phyloP scores from a whole-genome alignment of 495 filamentous ascomycete genomes.

The Penicillium cosmopolitanum region DNA sequence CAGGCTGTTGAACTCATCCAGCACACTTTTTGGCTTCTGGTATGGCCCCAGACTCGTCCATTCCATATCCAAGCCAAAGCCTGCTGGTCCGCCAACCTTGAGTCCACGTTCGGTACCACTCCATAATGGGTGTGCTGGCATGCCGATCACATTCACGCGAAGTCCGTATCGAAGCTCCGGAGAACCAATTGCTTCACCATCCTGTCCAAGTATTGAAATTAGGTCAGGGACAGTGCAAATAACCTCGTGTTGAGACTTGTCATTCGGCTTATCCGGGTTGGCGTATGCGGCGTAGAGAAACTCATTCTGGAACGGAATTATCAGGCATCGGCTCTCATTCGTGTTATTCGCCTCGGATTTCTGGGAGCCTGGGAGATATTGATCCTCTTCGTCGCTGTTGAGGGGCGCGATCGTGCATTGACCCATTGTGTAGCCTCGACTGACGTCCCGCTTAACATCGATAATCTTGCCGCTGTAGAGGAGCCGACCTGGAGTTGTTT shows the following conservation, averaged over 20 bases:
- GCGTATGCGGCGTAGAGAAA: conserved; percentile 56
- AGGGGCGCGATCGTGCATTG: conserved; percentile 50
- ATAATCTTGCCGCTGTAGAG: conserved; percentile 66
- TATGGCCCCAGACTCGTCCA: conserved; percentile 30
- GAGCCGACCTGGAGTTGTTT: conserved; percentile 48
- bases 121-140: conserved; percentile 42
- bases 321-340: conserved; percentile 34
- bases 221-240: conserved; percentile 41
- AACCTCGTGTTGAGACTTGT: conserved; percentile 25
- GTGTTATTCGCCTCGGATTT: not conserved
- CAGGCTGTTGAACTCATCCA: conserved; percentile 23
- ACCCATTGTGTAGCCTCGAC: conserved; percentile 57
- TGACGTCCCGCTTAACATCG: conserved; percentile 56
- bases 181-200: conserved; percentile 36
- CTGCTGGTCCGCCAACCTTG: conserved; percentile 39
- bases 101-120: conserved; percentile 33
- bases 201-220: conserved; percentile 34
- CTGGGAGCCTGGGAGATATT: not conserved
- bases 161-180: conserved; percentile 43
- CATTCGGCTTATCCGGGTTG: conserved; percentile 9
- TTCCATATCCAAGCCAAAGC: conserved; percentile 31
- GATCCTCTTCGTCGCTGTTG: conserved; percentile 30
- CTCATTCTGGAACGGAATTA: conserved; percentile 68
- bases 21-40: conserved; percentile 27
- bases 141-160: conserved; percentile 38